Evolutionary conservation across 768 basidiomycete genomes (phyloP).

Genomic region (Obba rivulosa): DNA sequence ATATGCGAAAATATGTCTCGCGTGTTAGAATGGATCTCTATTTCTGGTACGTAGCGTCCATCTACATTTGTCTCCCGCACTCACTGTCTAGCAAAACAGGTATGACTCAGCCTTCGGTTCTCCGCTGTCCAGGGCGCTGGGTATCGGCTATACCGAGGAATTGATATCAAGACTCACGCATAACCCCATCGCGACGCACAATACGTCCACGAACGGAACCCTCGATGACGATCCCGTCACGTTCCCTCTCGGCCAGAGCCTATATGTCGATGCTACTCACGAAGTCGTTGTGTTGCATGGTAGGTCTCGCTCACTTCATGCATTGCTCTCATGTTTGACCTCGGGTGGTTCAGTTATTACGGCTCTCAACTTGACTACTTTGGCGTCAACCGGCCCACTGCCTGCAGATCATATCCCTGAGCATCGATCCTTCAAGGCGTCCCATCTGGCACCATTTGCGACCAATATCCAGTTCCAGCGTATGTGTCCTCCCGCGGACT

Average conservation of each 20-base stretch:
- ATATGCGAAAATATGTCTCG: too few relatives aligned
- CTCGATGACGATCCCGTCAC: conserved; percentile 62
- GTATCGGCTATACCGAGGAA: conserved; percentile 80
- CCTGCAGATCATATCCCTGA: conserved; percentile 66
- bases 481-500: conserved; percentile 31
- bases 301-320: conserved; percentile 26
- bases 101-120: conserved; percentile 80
- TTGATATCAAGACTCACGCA: conserved; percentile 78
- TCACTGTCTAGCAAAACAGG: conserved; percentile 15
- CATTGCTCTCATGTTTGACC: background rate
- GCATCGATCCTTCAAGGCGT: conserved; percentile 62
- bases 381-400: conserved; percentile 69
- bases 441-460: conserved; percentile 81
- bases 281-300: conserved; percentile 89
- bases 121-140: conserved; percentile 70
- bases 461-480: conserved; percentile 89
- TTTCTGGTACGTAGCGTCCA: conserved; percentile 42
- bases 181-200: conserved; percentile 61
- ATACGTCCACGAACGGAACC: conserved; percentile 83
- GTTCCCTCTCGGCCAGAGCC: conserved; percentile 63
- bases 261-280: conserved; percentile 89
- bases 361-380: conserved; percentile 74
- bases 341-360: conserved; percentile 57
- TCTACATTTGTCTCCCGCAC: background rate
- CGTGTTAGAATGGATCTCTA: conserved; percentile 49